Evolutionary conservation across 2,329 filamentous ascomycete species (phyloP).

Genomic region (Exophiala dermatitidis): DNA sequence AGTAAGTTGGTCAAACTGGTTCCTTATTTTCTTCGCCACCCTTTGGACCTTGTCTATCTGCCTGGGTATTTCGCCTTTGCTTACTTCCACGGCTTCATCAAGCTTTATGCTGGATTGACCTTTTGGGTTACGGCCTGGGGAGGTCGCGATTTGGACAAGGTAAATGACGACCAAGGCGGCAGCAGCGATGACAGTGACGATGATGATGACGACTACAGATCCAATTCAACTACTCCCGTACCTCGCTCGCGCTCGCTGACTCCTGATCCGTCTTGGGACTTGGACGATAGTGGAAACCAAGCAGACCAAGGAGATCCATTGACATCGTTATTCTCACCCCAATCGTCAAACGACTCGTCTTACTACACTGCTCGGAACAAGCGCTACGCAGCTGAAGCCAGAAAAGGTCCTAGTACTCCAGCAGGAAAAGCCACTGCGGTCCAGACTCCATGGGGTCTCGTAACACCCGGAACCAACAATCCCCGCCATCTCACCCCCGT

Average conservation of each 20-base stretch:
- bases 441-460: constrained; percentile 11
- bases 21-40: constrained; percentile 47
- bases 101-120: constrained; percentile 50
- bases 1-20: constrained; percentile 53
- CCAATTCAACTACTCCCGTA: neutral
- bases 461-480: neutral
- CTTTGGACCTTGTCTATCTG: constrained; percentile 46
- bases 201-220: neutral
- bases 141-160: constrained; percentile 34
- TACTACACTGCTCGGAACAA: too few relatives aligned
- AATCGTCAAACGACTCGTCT: too few relatives aligned
- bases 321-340: too few relatives aligned
- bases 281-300: too few relatives aligned
- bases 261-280: too few relatives aligned
- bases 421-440: neutral
- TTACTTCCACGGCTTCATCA: constrained; percentile 53
- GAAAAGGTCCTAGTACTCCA: too few relatives aligned
- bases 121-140: constrained; percentile 43
- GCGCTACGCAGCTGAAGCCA: too few relatives aligned
- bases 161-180: neutral
- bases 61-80: constrained; percentile 48
- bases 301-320: too few relatives aligned
- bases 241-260: neutral
- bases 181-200: neutral
- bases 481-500: constrained; percentile 1